Percentiles rank a stretch among this genome's conserved stretches.
phyloP scores from a whole-genome alignment of 2,329 filamentous ascomycete species.

The Penicillium italicum region DNA sequence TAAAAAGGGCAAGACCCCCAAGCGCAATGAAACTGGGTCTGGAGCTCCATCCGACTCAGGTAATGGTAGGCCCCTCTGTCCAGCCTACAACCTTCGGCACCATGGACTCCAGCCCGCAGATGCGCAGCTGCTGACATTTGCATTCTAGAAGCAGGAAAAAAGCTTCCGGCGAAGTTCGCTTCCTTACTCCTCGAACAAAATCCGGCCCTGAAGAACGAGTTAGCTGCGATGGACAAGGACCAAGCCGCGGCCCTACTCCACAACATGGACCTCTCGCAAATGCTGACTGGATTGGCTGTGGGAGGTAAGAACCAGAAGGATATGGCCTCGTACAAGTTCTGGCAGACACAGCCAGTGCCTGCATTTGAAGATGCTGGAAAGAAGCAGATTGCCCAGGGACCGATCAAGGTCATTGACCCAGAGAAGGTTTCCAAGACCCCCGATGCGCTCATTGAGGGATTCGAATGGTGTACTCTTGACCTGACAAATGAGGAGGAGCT shows the following conservation, averaged over 20 bases:
- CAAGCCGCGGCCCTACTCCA: conserved; percentile 50
- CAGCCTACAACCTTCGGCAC: background rate
- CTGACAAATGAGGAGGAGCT: conserved; percentile 72
- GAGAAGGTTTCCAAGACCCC: conserved; percentile 77
- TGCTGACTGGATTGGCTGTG: conserved; percentile 58
- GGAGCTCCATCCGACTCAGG: background rate
- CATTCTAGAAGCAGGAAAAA: conserved; percentile 30
- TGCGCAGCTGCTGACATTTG: background rate
- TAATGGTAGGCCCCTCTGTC: conserved; percentile 5
- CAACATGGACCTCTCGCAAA: conserved; percentile 47
- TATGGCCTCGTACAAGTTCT: conserved; percentile 97
- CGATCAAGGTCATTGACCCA: conserved; percentile 74
- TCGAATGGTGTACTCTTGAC: conserved; percentile 93
- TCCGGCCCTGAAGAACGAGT: conserved; percentile 65
- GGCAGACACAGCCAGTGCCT: conserved; percentile 93
- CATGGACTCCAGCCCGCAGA: background rate
- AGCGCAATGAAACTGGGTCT: conserved; percentile 17
- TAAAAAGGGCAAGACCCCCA: conserved; percentile 34
- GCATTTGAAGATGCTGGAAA: conserved; percentile 60
- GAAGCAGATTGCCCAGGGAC: conserved; percentile 65
- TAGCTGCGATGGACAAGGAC: conserved; percentile 68
- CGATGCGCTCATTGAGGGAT: conserved; percentile 70
- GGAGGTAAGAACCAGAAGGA: conserved; percentile 89
- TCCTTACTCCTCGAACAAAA: conserved; percentile 47
- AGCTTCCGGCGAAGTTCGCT: conserved; percentile 33